Conservation (phyloP, 768 basidiomycete species). For the Panus rudis region DNA sequence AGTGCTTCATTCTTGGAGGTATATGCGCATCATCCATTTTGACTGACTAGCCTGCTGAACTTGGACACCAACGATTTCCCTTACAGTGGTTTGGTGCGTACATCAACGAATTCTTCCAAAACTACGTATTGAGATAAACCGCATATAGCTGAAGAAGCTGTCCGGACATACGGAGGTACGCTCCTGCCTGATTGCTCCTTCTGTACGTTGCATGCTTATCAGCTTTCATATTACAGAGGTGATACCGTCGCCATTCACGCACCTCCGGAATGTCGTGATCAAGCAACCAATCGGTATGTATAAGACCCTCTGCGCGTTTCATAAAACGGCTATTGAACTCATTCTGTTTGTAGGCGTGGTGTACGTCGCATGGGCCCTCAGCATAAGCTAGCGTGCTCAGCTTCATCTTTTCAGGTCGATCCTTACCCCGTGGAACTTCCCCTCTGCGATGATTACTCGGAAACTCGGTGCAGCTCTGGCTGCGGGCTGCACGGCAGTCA, state of each 20-base stretch:
- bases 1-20: slow-evolving; percentile 83
- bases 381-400: background rate
- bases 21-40: slow-evolving; percentile 20
- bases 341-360: slow-evolving; percentile 33
- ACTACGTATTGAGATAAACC: background rate
- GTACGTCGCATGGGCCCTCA: slow-evolving; percentile 23
- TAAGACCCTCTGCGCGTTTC: background rate
- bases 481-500: slow-evolving; percentile 92
- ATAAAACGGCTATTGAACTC: slow-evolving; percentile 31
- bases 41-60: too few relatives aligned
- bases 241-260: slow-evolving; percentile 67
- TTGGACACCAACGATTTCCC: too few relatives aligned
- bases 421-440: slow-evolving; percentile 89
- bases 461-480: slow-evolving; percentile 86
- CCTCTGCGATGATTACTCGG: slow-evolving; percentile 91
- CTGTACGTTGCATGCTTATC: background rate
- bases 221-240: slow-evolving; percentile 43
- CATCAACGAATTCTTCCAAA: too few relatives aligned
- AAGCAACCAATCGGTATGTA: slow-evolving; percentile 83
- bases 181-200: background rate
- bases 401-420: slow-evolving; percentile 46
- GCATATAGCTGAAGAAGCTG: slow-evolving; percentile 58
- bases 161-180: slow-evolving; percentile 84
- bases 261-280: slow-evolving; percentile 78
- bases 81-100: slow-evolving; percentile 72